Evolutionary conservation across 2,329 filamentous ascomycete genomes (phyloP), one percentile per base, ranked within the genome.

Genomic region (Chalaropsis ovoidea): DNA sequence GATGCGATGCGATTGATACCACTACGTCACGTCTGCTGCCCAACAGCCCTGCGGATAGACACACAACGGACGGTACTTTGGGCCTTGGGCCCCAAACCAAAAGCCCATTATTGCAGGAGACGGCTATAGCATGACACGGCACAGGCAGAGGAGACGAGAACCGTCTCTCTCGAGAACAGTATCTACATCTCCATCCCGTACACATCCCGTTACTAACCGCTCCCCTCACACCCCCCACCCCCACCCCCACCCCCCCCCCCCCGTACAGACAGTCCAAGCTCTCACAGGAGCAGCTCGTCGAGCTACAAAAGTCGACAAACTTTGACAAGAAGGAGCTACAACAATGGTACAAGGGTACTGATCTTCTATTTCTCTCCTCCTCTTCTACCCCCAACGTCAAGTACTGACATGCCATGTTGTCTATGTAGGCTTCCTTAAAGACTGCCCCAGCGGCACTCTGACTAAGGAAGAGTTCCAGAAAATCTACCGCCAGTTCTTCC

Each of bases 251-350:
- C 24, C 8, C 15, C 42, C 42, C 42, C 7, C 17, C 42, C 17
- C 3, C 24, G 6, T 49, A 35, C 74, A 99, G 94, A 79, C 94
- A 97, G 82, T 97, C 93, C 72, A 99, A 97, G 81, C 88, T 99
- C 75, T 96, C 92, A 67, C 90, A 94, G 76, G 88, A 96, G 77
- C 91, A 99, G 82, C 88, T 99, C 74, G 85, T 84, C 70, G 94
- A 99, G 77, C 86, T 99, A 71, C 92, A 97, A 76, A 94, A 90
- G 80, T 91, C 91, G 68, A 99, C 94, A 69, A 91, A 97, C 77
- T 99, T 99, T 74, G 94, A 99, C 78, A 96, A 96, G 86, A 97
- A 97, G 81, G 94, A 99, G 78, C 78, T 99, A 75, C 94, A 99
- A 76, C 93, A 97, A 86, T 99, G 94, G 94, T 97, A 99, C 79